Base-by-base conservation (phyloP, 176 grass and related monocot genomes). In the Hordeum vulgare region DNA sequence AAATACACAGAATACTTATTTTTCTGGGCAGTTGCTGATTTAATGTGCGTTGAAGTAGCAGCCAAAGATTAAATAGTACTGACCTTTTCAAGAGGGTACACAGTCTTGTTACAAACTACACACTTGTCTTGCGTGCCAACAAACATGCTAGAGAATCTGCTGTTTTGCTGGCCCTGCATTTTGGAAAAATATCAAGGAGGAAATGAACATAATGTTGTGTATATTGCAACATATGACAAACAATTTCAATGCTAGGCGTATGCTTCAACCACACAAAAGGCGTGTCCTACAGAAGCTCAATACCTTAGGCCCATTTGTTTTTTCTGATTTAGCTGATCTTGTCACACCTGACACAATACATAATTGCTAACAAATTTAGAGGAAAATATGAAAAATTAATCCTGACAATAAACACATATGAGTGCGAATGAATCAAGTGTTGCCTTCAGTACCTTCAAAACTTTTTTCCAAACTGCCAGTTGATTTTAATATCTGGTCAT, bases 381-480 rank as follows among this genome's bases (percentile, higher is more conserved):
- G 24, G 36, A 47, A 11, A 29, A 4, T 7, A 2, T 6, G 62
- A 35, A 5, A 65, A 74, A 21, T 28, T 82, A 73, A 35, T 31
- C 9, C 9, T 68, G 45, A 27, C 6, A 63, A 83, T 47, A 41
- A 75, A 33, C 24, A 34, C 21, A 89, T 83, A 9, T 23, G 44
- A 41, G 42, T 2, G 8, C 21, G 73, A 70, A 28, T 29, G 61
- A 83, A 83, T 63, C 60, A 34, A 82, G 29, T 69, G 76, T 61
- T 85, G 1, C 66, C 18, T 68, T 7, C 17, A 37, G 56, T 90
- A 96, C 96, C 97, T 99, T 99, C 97, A 87, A 99, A 99, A 88
- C 97, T 99, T 96, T 96, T 99, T 13, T 99, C 88, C 88, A 99
- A 94, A 85, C 97, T 94, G n/a, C 97, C 97, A 10, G 97, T 99